Evolutionary conservation across 140 eudicot species (phyloP).

Genomic region (Senecio squalidus): DNA sequence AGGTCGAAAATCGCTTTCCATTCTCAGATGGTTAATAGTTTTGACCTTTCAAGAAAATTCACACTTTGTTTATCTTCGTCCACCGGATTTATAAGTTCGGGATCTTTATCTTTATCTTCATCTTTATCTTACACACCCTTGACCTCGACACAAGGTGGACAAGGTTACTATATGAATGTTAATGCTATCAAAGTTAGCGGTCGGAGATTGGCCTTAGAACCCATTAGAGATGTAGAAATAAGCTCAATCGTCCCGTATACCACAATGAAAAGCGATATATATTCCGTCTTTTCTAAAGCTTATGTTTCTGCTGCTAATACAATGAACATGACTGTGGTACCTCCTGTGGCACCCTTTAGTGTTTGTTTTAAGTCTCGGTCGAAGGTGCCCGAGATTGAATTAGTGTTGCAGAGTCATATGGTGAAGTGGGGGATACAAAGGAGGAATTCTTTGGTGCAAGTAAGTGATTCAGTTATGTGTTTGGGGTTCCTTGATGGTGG

Average conservation of each 20-base stretch:
- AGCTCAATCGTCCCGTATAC: constrained; percentile 61
- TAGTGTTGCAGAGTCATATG: constrained; percentile 62
- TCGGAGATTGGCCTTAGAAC: constrained; percentile 29
- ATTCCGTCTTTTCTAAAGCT: constrained; percentile 27
- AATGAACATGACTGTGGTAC: constrained; percentile 49
- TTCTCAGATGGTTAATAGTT: constrained; percentile 35
- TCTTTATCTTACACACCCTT: constrained; percentile 70
- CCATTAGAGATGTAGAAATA: constrained; percentile 35
- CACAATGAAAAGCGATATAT: constrained; percentile 41
- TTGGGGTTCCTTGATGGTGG: constrained; percentile 82
- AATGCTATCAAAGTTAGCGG: constrained; percentile 46
- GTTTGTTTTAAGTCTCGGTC: constrained; percentile 39
- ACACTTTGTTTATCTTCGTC: constrained; percentile 53
- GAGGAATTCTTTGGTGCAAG: constrained; percentile 56
- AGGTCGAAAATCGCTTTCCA: constrained; percentile 48
- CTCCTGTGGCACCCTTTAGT: constrained; percentile 48
- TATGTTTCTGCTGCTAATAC: constrained; percentile 32
- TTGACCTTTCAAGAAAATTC: constrained; percentile 52
- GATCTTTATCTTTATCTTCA: constrained; percentile 15
- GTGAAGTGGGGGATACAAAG: constrained; percentile 67
- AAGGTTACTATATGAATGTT: constrained; percentile 39
- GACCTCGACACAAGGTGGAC: constrained; percentile 9
- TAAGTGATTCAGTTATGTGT: constrained; percentile 60
- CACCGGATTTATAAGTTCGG: constrained; percentile 41
- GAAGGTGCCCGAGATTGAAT: constrained; percentile 51